These are phyloP conservation scores for Colletotrichum filicis DNA, from an alignment of 2,329 filamentous ascomycete species.

Conservation along the genomic window DNA sequence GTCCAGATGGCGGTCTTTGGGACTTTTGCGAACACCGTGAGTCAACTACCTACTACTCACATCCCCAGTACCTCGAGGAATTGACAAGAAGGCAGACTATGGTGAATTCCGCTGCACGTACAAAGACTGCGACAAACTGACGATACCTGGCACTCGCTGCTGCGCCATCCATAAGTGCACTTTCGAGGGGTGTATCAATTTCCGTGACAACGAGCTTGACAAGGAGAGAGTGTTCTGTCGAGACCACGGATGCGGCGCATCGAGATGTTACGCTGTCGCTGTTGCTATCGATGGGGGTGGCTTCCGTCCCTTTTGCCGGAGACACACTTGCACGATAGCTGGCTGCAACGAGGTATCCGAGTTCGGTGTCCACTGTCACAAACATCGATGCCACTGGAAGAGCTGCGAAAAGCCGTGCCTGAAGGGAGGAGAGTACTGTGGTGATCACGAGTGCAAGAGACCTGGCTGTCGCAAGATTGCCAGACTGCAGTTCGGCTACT, in stretches of 20 bases:
- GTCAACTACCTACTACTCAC: background rate
- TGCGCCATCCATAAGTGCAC: constrained; percentile 26
- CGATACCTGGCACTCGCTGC: background rate
- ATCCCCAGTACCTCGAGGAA: accelerated
- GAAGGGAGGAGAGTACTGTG: constrained; percentile 10
- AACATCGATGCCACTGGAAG: constrained; percentile 19
- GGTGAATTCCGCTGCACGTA: constrained; percentile 4
- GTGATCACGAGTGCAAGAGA: constrained; percentile 26
- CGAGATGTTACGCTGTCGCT: constrained; percentile 24
- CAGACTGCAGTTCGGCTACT: constrained; percentile 18
- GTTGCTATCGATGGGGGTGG: background rate
- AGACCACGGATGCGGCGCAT: constrained; percentile 21
- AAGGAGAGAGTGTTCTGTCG: constrained; percentile 20
- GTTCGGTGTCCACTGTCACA: constrained; percentile 5
- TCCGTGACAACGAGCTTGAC: constrained; percentile 24
- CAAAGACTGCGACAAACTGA: constrained; percentile 11
- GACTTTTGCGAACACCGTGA: constrained; percentile 29
- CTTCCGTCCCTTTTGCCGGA: constrained; percentile 21
- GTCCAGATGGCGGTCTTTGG: constrained; percentile 1
- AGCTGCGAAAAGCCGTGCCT: constrained; percentile 12
- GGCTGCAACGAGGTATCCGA: constrained; percentile 23
- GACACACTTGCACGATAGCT: constrained; percentile 21
- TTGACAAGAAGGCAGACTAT: constrained; percentile 11
- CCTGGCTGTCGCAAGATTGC: constrained; percentile 4
- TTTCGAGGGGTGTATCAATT: constrained; percentile 22